A percentile compares a stretch with the other conserved stretches of the same genome.
Conservation (phyloP, 2,329 filamentous ascomycete genomes). For the Cytospora paraplurivora region DNA sequence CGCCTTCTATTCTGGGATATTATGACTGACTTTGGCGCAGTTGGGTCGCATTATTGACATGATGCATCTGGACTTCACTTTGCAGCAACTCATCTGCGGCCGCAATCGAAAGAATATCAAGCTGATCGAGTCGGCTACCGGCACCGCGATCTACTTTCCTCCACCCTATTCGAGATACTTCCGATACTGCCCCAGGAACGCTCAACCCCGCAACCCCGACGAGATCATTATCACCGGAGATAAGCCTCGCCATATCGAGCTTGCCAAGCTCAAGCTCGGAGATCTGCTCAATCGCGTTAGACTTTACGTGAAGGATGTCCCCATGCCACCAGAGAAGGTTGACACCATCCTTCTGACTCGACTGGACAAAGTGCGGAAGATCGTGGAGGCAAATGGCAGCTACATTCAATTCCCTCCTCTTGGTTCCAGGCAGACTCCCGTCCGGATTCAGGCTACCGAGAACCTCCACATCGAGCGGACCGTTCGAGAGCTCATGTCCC, state of each 20-base stretch:
- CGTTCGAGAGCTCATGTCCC: conserved; percentile 90
- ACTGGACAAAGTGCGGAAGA: conserved; percentile 95
- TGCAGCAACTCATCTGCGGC: conserved; percentile 91
- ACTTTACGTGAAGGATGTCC: conserved; percentile 87
- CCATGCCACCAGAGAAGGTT: conserved; percentile 87
- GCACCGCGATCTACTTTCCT: conserved; percentile 97
- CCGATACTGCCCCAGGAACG: conserved; percentile 82
- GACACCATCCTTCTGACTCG: conserved; percentile 90
- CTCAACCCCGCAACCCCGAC: conserved; percentile 77
- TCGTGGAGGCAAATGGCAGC: conserved; percentile 94
- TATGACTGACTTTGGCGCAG: conserved; percentile 48
- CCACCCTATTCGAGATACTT: conserved; percentile 91
- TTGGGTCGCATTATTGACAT: conserved; percentile 75
- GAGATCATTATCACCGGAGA: conserved; percentile 97
- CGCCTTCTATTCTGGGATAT: not conserved
- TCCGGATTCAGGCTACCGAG: conserved; percentile 90
- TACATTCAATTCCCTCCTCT: conserved; percentile 91
- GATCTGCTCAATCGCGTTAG: conserved; percentile 81
- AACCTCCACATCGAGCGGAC: conserved; percentile 93
- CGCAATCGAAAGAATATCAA: conserved; percentile 97
- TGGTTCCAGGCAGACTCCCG: conserved; percentile 79
- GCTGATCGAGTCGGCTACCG: conserved; percentile 90
- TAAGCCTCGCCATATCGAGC: conserved; percentile 77
- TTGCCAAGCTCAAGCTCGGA: conserved; percentile 88
- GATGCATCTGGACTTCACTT: conserved; percentile 78